A percentile compares a stretch with the other conserved stretches of the same genome.
Evolutionary conservation across 2,329 filamentous ascomycete genomes (phyloP).

Genomic region (Dissoconium aciculare): DNA sequence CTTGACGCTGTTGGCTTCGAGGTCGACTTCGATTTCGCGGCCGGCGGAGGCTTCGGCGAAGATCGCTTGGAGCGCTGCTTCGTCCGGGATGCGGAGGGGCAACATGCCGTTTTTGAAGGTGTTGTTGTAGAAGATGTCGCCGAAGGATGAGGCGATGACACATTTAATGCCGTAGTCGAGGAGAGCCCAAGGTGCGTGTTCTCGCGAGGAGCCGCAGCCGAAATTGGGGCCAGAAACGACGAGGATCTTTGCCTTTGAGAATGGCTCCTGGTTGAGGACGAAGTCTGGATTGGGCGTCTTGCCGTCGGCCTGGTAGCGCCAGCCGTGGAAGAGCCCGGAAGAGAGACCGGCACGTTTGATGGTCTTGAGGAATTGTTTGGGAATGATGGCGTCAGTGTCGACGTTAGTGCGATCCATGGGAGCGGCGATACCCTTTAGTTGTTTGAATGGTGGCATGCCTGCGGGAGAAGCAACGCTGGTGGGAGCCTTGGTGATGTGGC

Average conservation of each 20-base stretch:
- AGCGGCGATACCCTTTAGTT: slow-evolving; percentile 73
- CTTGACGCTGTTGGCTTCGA: slow-evolving; percentile 70
- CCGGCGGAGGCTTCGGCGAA: slow-evolving; percentile 65
- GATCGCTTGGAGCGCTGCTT: slow-evolving; percentile 51
- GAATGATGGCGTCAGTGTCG: slow-evolving; percentile 98
- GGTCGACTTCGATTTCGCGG: slow-evolving; percentile 75
- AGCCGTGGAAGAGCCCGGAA: slow-evolving; percentile 69
- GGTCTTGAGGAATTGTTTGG: slow-evolving; percentile 98
- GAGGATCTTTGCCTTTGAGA: slow-evolving; percentile 71
- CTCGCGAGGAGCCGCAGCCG: slow-evolving; percentile 80
- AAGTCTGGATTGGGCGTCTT: slow-evolving; percentile 67
- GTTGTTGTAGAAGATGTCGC: slow-evolving; percentile 98
- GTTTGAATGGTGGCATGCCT: slow-evolving; percentile 71
- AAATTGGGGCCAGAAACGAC: slow-evolving; percentile 89
- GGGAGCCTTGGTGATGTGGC: slow-evolving; percentile 33
- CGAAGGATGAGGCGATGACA: slow-evolving; percentile 75
- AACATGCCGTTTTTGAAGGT: slow-evolving; percentile 99
- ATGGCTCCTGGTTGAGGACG: slow-evolving; percentile 79
- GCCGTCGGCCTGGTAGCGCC: slow-evolving; percentile 57
- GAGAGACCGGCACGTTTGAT: slow-evolving; percentile 96
- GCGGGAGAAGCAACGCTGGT: slow-evolving; percentile 32
- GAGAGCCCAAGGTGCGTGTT: slow-evolving; percentile 94
- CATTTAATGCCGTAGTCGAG: slow-evolving; percentile 93
- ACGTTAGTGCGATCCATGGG: slow-evolving; percentile 79
- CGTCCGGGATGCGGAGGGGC: slow-evolving; percentile 60